Evolutionary conservation across 371 early-diverging fungal genomes (phyloP), one percentile per base, ranked within the genome.

Genomic region (Mucor racemosus): DNA sequence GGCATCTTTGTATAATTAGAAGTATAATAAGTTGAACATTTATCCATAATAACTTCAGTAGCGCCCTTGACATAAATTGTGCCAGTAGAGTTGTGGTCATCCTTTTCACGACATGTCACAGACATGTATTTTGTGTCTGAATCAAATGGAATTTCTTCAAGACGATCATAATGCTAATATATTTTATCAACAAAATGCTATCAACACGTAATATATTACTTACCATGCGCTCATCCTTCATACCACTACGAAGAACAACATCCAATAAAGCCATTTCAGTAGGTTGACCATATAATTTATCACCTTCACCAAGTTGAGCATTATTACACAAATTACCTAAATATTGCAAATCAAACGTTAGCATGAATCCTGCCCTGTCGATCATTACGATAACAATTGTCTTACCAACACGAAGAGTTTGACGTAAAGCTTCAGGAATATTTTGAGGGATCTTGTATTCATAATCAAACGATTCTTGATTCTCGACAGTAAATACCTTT

Each of bases 51-150:
- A 0, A 85, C 76, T 66, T 94, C 94, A 7, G 89, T 80, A 0
- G 94, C 92, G 13, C 95, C 95, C 73, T 95, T 95, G 36, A 92
- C 80, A 64, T 84, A 94, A 8, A 71, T 60, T 11, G 44, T 68
- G 9, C 59, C 64, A 17, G 36, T 34, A 36, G 57, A 38, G 11
- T 78, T 59, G 0, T 68, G 74, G 21, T 83, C 78, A 38, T 76
- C 41, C 44, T 76, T 67, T 60, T 76, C 71, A 60, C 73, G 73
- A 68, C 86, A 90, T 31, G 77, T 74, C 17, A 94, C 92, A 60
- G 84, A 80, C 98, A 97, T 98, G 72, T 73, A 91, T 84, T 98
- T 98, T 57, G 86, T 84, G n/a, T 96, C 97, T 6, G 94, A 92
- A 71, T 86, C 91, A 76, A 98, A 98, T 5, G 99, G 95, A 39